These are phyloP conservation scores for Neurospora tetraspora DNA, from an alignment of 495 filamentous ascomycete species.

Conservation along the genomic window DNA sequence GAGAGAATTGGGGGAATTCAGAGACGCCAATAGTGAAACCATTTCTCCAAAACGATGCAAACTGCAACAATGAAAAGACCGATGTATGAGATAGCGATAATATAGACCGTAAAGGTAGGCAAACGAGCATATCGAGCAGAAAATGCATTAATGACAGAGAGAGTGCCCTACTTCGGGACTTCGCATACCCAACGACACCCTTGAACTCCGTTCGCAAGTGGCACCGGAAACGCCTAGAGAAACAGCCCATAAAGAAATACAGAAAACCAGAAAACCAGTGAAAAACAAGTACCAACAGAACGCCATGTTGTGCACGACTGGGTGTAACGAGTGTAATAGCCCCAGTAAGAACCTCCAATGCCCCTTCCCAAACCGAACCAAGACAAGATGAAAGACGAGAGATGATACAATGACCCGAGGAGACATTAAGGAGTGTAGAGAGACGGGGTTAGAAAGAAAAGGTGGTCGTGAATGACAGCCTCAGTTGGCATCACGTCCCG, in stretches of 20 bases:
- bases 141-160: not conserved
- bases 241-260: not conserved
- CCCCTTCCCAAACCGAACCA: not conserved
- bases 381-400: slow-evolving; percentile 1
- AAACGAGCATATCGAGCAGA: not conserved
- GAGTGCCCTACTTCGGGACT: not conserved
- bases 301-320: not conserved
- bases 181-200: not conserved
- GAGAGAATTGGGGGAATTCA: not conserved
- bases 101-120: not conserved
- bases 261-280: not conserved
- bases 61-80: not conserved
- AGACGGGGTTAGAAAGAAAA: not conserved
- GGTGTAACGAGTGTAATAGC: not conserved
- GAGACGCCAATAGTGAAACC: not conserved
- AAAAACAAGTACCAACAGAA: not conserved
- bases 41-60: not conserved
- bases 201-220: not conserved
- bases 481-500: slow-evolving; percentile 5
- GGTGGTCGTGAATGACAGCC: not conserved
- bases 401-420: slow-evolving; percentile 1
- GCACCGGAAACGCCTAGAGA: not conserved
- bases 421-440: slow-evolving; percentile 1
- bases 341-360: not conserved
- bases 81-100: not conserved